Evolutionary conservation across 176 grass and related monocot genomes (phyloP).

Genomic region (Rhipidocladum racemiflorum): DNA sequence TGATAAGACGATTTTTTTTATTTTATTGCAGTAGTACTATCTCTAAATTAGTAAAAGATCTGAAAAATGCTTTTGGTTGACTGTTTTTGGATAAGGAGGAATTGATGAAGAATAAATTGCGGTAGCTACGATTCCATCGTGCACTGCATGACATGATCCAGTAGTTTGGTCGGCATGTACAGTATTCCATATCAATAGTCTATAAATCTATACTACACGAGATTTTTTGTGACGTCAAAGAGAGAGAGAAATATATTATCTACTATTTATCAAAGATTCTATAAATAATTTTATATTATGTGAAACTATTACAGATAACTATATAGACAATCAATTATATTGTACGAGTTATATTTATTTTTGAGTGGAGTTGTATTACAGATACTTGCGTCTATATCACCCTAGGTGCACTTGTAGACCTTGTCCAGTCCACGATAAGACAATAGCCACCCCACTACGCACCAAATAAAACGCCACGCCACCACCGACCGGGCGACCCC

Average conservation of each 20-base stretch:
- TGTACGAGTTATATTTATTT: no score
- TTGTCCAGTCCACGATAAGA: constrained; percentile 5
- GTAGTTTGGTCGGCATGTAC: neutral
- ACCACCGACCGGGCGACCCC: neutral
- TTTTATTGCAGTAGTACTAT: neutral
- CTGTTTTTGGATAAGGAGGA: neutral
- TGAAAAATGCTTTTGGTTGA: neutral
- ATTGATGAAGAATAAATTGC: neutral
- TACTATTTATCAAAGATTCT: no score
- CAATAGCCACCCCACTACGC: constrained; percentile 11
- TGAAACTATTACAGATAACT: no score
- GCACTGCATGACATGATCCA: neutral
- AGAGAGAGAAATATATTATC: no score
- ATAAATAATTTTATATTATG: no score
- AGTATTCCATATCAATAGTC: no score
- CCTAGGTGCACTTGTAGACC: no score
- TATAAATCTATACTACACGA: no score
- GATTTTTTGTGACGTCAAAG: no score
- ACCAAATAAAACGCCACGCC: constrained; percentile 15
- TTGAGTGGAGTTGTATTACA: no score
- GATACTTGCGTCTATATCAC: no score
- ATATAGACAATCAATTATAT: no score
- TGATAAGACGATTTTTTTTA: neutral
- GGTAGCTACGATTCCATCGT: neutral
- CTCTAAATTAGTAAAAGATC: neutral